A percentile compares a stretch with the other conserved stretches of the same genome.
phyloP scores from a whole-genome alignment of 805 yeast species.

The Yarrowia phangngaensis region DNA sequence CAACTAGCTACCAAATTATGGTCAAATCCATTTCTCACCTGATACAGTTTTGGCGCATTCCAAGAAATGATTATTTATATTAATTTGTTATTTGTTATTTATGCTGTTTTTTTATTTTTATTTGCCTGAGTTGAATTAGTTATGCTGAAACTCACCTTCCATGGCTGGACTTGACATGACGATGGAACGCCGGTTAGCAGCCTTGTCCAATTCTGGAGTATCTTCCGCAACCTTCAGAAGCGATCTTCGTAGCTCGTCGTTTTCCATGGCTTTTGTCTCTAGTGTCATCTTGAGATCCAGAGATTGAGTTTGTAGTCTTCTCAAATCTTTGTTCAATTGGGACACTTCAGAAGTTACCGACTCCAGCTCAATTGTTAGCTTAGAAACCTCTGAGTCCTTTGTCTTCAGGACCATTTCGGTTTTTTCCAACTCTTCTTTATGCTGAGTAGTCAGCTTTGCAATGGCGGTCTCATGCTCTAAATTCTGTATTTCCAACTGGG shows the following conservation, averaged over 20 bases:
- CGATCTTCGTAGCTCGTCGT: constrained; percentile 37
- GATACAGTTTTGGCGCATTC: background rate
- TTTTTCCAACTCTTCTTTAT: constrained; percentile 32
- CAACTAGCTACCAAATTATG: background rate
- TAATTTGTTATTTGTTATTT: background rate
- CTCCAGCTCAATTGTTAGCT: constrained; percentile 36
- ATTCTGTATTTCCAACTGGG: constrained; percentile 12
- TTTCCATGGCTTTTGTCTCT: constrained; percentile 40
- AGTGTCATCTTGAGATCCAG: constrained; percentile 38
- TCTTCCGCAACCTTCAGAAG: constrained; percentile 35
- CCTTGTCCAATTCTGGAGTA: constrained; percentile 23
- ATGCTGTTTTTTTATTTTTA: background rate
- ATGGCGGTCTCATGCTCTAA: constrained; percentile 19
- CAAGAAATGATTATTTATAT: background rate
- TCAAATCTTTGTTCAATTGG: constrained; percentile 33
- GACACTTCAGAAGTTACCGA: constrained; percentile 35
- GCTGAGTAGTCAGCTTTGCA: constrained; percentile 7
- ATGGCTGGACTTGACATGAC: constrained; percentile 24
- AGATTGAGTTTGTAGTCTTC: constrained; percentile 33
- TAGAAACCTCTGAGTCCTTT: constrained; percentile 32
- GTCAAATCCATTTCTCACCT: background rate
- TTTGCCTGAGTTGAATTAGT: background rate
- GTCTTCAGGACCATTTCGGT: constrained; percentile 23
- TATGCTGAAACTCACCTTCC: background rate
- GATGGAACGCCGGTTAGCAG: constrained; percentile 10